Evolutionary conservation across 2,329 filamentous ascomycete genomes (phyloP), one percentile per base, ranked within the genome.

Genomic region (Fusarium foetens): DNA sequence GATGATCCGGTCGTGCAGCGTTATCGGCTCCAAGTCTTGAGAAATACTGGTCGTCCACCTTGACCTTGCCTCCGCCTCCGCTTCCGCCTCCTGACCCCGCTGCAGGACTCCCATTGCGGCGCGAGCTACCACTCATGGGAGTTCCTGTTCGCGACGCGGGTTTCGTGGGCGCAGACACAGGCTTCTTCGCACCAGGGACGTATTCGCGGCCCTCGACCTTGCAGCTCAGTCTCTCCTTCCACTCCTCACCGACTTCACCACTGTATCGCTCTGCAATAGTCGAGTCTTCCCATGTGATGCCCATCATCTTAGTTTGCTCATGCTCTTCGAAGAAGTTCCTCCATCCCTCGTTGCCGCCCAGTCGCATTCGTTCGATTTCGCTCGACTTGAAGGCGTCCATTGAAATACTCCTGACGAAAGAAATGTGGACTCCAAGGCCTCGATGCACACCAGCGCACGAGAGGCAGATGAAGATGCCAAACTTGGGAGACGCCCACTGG

Each of bases 391-490:
- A 98, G 63, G 94, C 94, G 84, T 99, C 96, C 96, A 99, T 99
- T 70, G 94, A 97, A 79, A 98, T 96, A 78, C 93, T 96, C 67
- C 96, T 93, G 72, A 99, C 95, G 84, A 99, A 99, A 80, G 94
- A 97, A 82, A 99, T 97, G 86, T 99, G 96, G 39, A 99, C 96
- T 69, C 96, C 96, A 35, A 99, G 90, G 6, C 94, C 94, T 71
- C 96, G 93, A 84, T 99, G 96, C 58, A 96, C 93, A 76, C 96
- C 96, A 38, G 95, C 95, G 86, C 96, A 99, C 72, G 92, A 94
- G 58, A 99, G 91, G 84, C 96, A 99, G 87, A 99, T 98, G 86
- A 99, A 99, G 82, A 97, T 94, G 80, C 95, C 95, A 81, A 99
- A 97, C 84, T 99, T 99, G 73, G 96, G 96, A 41, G 94, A 88